phyloP scores from a whole-genome alignment of 352 stramenopile species.

The Pilasporangium apinafurcum region DNA sequence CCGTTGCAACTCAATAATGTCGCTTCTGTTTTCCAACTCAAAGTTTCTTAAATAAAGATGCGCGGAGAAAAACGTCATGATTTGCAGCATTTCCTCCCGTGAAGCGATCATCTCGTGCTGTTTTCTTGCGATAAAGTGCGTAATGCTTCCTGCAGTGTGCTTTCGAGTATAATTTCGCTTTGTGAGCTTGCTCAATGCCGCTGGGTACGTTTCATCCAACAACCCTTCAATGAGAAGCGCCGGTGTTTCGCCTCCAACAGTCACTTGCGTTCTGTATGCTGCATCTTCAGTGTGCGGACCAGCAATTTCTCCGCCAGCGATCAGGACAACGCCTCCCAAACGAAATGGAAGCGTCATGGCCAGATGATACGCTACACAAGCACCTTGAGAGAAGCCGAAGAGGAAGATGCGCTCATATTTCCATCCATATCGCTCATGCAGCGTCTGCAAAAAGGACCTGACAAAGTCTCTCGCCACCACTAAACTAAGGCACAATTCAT shows the following conservation, averaged over 20 bases:
- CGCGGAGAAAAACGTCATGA: conserved; percentile 56
- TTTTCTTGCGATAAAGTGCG: conserved; percentile 6
- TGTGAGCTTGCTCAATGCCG: conserved; percentile 16
- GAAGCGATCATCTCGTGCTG: conserved; percentile 48
- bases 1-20: conserved; percentile 61
- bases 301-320: conserved; percentile 33
- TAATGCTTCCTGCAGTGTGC: conserved; percentile 10
- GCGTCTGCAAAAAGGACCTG: conserved; percentile 33
- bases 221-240: conserved; percentile 33
- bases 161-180: conserved; percentile 14
- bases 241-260: conserved; percentile 21
- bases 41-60: conserved; percentile 45
- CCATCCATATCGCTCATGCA: conserved; percentile 46
- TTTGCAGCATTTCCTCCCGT: conserved; percentile 37
- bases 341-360: conserved; percentile 28
- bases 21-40: conserved; percentile 36
- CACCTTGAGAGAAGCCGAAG: conserved; percentile 63
- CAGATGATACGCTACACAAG: conserved; percentile 52
- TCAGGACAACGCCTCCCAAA: conserved; percentile 42
- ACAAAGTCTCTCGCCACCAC: conserved; percentile 22
- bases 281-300: conserved; percentile 19
- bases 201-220: conserved; percentile 31
- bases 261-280: neutral
- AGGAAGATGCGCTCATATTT: conserved; percentile 45
- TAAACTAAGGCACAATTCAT: conserved; percentile 17